Base-by-base conservation (phyloP, 2,329 filamentous ascomycete genomes). In the Coniochaeta ligniaria region DNA sequence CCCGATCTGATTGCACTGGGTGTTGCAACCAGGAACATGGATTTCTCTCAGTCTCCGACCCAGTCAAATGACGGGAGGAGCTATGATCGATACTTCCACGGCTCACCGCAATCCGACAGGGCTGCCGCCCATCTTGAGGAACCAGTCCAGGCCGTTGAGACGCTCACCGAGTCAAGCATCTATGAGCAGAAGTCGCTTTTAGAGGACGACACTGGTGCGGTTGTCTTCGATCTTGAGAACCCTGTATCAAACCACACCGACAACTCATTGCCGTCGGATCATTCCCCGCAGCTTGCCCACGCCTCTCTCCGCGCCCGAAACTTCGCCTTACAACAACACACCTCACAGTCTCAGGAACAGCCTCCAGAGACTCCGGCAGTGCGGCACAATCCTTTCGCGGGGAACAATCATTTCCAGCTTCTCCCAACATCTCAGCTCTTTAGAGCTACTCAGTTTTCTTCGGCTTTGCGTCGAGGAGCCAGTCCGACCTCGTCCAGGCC, bases 401-500 rank as follows among this genome's bases (percentile, higher is more conserved):
- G 54, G 31, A 69, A 70, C 69, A 73, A 63, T 64, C 71, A 59
- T 69, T 70, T 60, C 64, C 71, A 60, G 65, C 74, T 75, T 67
- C 72, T 57, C 6, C 54, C 64, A 59, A 75, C 68, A 67, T 80
- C 81, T 8, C 82, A 86, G 67, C 72, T 86, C 9, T 86, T 86
- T 64, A 76, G 74, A 1, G 78, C 80, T 64, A 85, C 83, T 0
- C 83, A 83, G 63, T 74, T 74, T 35, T 84, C 83, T 1, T 84
- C 83, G 1, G 81, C 76, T 1, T 66, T 78, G 17, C 83, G 79
- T 65, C 74, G 59, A 14, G 60, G 73, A 26, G 69, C 74, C 54
- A 85, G 82, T 61, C 83, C 83, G 22, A 85, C 83, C 0, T 85
- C 82, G 1, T 85, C 83, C 1, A 75, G 83, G 12, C 83, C 83